These are phyloP conservation scores for Ganoderma boninense DNA, from an alignment of 1,284 basidiomycete species.

Conservation along the genomic window DNA sequence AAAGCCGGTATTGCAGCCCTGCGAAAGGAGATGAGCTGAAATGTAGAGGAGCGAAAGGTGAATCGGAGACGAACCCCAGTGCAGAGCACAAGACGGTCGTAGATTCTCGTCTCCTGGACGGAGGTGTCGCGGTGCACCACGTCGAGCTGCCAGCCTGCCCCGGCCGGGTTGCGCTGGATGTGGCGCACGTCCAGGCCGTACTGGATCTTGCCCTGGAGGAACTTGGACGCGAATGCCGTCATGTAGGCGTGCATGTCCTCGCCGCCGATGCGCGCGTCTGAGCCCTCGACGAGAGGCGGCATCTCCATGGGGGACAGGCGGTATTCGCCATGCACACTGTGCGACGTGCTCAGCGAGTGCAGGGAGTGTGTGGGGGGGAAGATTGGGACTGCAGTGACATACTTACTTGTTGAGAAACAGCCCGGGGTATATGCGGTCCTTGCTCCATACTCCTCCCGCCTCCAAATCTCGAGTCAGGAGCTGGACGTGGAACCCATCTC, in stretches of 20 bases:
- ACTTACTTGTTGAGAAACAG: slow-evolving; percentile 63
- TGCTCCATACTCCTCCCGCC: slow-evolving; percentile 63
- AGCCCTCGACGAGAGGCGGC: slow-evolving; percentile 50
- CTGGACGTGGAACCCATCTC: slow-evolving; percentile 65
- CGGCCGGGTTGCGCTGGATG: slow-evolving; percentile 41
- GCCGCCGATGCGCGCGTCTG: slow-evolving; percentile 51
- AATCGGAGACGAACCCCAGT: slow-evolving; percentile 57
- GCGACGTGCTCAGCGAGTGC: neutral
- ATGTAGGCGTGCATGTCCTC: slow-evolving; percentile 61
- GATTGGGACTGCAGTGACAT: neutral
- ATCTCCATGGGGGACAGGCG: slow-evolving; percentile 61
- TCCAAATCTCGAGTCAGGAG: slow-evolving; percentile 60
- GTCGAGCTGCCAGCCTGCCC: slow-evolving; percentile 48
- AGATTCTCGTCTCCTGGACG: slow-evolving; percentile 43
- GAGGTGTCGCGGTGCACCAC: slow-evolving; percentile 44
- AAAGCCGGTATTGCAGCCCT: slow-evolving; percentile 58
- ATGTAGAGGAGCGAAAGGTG: neutral
- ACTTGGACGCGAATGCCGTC: slow-evolving; percentile 55
- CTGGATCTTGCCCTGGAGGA: slow-evolving; percentile 52
- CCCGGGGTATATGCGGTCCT: slow-evolving; percentile 59
- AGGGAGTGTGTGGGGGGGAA: neutral
- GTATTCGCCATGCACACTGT: slow-evolving; percentile 68
- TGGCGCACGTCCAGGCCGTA: slow-evolving; percentile 56
- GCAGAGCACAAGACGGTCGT: slow-evolving; percentile 58
- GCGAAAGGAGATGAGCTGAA: neutral